Conservation (phyloP, 352 stramenopile species). For the Elongisporangium prolatum region DNA sequence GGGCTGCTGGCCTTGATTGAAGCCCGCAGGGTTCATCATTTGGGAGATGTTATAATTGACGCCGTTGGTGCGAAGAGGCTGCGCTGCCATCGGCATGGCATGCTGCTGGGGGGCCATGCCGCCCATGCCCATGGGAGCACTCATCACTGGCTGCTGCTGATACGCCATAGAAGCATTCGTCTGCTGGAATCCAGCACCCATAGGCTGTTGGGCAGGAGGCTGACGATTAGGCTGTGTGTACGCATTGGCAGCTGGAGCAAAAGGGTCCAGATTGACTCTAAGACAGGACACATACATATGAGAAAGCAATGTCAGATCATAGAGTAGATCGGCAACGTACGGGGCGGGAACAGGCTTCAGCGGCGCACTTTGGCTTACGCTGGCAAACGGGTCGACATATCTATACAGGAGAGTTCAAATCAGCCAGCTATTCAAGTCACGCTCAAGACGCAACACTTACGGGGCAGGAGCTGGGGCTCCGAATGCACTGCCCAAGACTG, state of each 20-base stretch:
- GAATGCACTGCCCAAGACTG: constrained; percentile 13
- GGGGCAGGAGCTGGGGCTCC: constrained; percentile 1
- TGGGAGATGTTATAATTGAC: constrained; percentile 84
- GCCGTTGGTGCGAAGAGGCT: constrained; percentile 13
- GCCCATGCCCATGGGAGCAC: constrained; percentile 15
- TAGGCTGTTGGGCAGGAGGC: constrained; percentile 9
- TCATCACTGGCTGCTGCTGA: constrained; percentile 20
- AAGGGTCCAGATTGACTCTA: constrained; percentile 51
- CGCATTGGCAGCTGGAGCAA: constrained; percentile 19
- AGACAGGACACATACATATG: background rate
- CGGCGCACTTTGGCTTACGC: constrained; percentile 29
- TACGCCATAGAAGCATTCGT: constrained; percentile 7
- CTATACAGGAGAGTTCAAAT: constrained; percentile 2
- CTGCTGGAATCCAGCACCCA: constrained; percentile 8
- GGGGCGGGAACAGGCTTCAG: constrained; percentile 29
- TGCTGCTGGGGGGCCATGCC: constrained; percentile 12
- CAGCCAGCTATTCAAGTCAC: background rate
- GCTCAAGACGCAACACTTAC: background rate
- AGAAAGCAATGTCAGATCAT: constrained; percentile 1
- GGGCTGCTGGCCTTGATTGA: constrained; percentile 34
- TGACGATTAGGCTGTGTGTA: constrained; percentile 19
- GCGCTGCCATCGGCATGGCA: constrained; percentile 9
- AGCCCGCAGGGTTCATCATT: constrained; percentile 72
- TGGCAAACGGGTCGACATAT: constrained; percentile 65
- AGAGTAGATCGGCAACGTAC: constrained; percentile 8